Conservation (phyloP, 305 asterid genomes). For the Fraxinus sp. region DNA sequence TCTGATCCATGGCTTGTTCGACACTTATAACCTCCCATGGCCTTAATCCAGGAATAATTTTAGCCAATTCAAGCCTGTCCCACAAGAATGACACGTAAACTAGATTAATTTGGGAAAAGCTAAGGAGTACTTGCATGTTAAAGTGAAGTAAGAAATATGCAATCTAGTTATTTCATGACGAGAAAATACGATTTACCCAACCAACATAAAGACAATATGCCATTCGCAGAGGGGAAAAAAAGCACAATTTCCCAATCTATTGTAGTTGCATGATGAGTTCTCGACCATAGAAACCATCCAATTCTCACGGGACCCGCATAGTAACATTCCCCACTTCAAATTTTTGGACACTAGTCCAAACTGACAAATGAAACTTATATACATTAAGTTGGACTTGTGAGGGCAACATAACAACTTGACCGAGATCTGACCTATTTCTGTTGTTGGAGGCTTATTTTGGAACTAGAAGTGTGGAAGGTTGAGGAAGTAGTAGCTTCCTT, state of each 20-base stretch:
- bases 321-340: background rate
- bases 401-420: background rate
- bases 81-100: conserved; percentile 5
- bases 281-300: background rate
- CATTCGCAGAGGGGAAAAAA: background rate
- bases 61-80: conserved; percentile 55
- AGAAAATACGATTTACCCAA: background rate
- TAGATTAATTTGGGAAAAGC: background rate
- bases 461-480: background rate
- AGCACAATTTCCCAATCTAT: background rate
- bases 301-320: background rate
- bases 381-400: background rate
- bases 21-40: conserved; percentile 97
- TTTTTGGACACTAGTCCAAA: background rate
- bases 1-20: conserved; percentile 94
- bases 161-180: background rate
- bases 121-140: background rate
- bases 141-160: background rate
- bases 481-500: background rate
- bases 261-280: background rate
- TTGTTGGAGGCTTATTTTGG: background rate
- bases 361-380: background rate
- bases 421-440: background rate
- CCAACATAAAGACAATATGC: background rate
- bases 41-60: conserved; percentile 81